Evolutionary conservation across 1,139 yeast species (phyloP).

Genomic region (Taphrina betulina): DNA sequence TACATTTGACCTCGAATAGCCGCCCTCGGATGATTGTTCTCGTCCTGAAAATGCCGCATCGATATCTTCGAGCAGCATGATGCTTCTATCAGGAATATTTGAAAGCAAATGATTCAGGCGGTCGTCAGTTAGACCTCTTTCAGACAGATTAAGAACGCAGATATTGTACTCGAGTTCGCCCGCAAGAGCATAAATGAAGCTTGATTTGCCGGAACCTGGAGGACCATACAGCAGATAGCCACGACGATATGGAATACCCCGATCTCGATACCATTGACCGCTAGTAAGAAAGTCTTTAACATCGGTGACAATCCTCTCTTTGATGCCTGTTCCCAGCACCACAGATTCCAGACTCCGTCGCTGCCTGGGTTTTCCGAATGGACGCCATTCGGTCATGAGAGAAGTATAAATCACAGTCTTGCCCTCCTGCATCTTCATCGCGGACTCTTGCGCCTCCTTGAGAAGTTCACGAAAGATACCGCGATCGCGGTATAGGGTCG

Average conservation of each 20-base stretch:
- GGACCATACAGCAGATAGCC: constrained; percentile 95
- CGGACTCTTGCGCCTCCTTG: constrained; percentile 79
- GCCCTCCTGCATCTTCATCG: constrained; percentile 82
- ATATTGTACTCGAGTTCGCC: constrained; percentile 95
- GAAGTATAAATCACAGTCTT: constrained; percentile 91
- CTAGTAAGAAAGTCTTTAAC: constrained; percentile 74
- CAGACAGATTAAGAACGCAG: constrained; percentile 86
- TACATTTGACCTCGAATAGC: constrained; percentile 54
- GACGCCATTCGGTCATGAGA: constrained; percentile 99
- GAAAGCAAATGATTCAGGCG: constrained; percentile 92
- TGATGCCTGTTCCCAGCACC: constrained; percentile 72
- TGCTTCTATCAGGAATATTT: constrained; percentile 87
- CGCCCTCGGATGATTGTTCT: constrained; percentile 63
- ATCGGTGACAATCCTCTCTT: constrained; percentile 64
- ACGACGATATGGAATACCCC: constrained; percentile 96
- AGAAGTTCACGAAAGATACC: constrained; percentile 67
- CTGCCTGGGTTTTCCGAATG: constrained; percentile 92
- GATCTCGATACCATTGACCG: constrained; percentile 87
- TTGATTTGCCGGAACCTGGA: constrained; percentile 96
- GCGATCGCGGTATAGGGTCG: constrained; percentile 83
- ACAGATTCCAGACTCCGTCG: constrained; percentile 85
- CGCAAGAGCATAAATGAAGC: constrained; percentile 92
- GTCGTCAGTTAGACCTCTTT: constrained; percentile 88
- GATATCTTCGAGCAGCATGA: constrained; percentile 81
- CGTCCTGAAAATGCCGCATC: constrained; percentile 94